Base-by-base conservation (phyloP, 2,329 filamentous ascomycete species). In the Botrytis squamosa region DNA sequence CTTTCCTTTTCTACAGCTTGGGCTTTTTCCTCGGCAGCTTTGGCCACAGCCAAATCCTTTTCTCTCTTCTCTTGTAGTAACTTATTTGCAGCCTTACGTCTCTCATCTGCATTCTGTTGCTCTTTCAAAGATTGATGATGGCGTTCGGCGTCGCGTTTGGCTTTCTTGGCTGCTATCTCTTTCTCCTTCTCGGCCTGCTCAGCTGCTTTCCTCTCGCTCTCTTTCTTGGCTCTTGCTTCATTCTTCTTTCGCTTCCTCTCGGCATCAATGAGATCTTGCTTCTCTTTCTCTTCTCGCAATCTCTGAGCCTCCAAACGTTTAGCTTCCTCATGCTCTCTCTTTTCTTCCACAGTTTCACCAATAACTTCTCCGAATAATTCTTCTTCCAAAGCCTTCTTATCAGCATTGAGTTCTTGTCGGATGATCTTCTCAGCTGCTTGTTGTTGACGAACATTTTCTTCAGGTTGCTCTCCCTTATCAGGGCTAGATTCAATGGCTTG, bases 351-450 rank as follows among this genome's bases (percentile, higher is more conserved):
- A 1, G 62, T 70, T 40, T 78, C 76, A 22, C 44, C 52, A n/a
- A 77, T n/a, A 16, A 75, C 62, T 68, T 77, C 75, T 3, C 77
- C 78, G n/a, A 78, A 79, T 3, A 78, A 36, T 4, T 74, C 75
- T 7, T 71, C 18, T 18, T 79, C 75, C 7, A 74, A 44, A 14
- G 64, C 70, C 18, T 66, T 66, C 3, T 73, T 55, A 63, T 71
- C 66, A 7, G 44, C 75, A 10, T 75, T 55, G 3, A 72, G 18
- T 55, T 77, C 75, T 69, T 74, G 74, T 20, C 70, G 22, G 8
- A 78, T 62, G 16, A 79, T 78, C 1, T 55, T 46, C 18, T 76
- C 69, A 6, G 78, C 77, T 22, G 75, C 74, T 33, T 67, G 44
- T 52, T 59, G 74, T 52, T 78, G 77, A 18, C 70, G 70, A 9